Evolutionary conservation across 148 eudicot species (phyloP).

Genomic region (Camellia lanceoleosa): DNA sequence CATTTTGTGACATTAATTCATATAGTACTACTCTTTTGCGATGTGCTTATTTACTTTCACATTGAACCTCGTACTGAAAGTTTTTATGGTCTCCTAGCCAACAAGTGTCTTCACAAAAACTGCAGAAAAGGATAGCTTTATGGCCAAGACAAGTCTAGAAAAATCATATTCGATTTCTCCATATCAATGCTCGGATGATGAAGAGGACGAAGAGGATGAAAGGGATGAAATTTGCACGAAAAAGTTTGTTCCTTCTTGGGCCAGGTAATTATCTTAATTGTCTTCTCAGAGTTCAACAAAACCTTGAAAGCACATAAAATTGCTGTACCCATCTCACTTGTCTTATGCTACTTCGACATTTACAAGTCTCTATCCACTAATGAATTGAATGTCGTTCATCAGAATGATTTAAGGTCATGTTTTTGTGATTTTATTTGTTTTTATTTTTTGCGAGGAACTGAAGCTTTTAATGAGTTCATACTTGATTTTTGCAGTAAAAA

Average conservation of each 20-base stretch:
- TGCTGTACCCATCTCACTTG: not conserved
- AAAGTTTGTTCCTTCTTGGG: conserved; percentile 88
- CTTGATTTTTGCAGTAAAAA: conserved; percentile 61
- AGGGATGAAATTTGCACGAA: conserved; percentile 52
- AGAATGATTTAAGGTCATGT: not conserved
- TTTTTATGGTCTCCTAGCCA: conserved; percentile 16
- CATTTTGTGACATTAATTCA: not conserved
- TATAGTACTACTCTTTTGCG: not conserved
- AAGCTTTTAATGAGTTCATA: conserved; percentile 2
- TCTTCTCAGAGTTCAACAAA: not conserved
- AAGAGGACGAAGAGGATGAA: conserved; percentile 78
- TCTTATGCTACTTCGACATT: not conserved
- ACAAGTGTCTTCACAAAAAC: conserved; percentile 23
- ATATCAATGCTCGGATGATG: conserved; percentile 86
- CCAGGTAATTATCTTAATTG: conserved; percentile 55
- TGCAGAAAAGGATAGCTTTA: conserved; percentile 16
- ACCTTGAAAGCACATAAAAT: not conserved
- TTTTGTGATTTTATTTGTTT: not conserved
- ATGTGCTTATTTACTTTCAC: not conserved
- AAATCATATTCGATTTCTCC: conserved; percentile 93
- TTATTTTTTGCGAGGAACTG: not conserved
- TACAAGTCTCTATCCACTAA: not conserved
- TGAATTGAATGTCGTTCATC: not conserved
- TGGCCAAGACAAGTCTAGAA: conserved; percentile 34
- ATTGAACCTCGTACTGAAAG: conserved; percentile 1